Percentiles rank a stretch among this genome's conserved stretches.
Conservation (phyloP, 331 rosid species). For the Rhamnella rubrinervis region DNA sequence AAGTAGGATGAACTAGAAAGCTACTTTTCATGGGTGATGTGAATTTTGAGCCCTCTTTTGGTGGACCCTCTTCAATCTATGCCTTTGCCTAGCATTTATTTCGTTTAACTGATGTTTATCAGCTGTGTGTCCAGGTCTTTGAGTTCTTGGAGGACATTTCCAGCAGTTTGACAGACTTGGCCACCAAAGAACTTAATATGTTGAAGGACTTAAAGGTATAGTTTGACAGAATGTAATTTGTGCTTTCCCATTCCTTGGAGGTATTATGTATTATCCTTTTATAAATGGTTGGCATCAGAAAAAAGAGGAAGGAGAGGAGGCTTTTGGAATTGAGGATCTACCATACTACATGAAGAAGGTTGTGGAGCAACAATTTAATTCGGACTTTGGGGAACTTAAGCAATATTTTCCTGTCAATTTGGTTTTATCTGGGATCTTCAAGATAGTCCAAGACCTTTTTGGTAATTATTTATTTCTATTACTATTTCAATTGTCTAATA, state of each 20-base stretch:
- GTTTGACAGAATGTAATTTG: conserved; percentile 17
- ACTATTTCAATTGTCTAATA: not conserved
- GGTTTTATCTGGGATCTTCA: conserved; percentile 89
- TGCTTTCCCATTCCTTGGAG: conserved; percentile 15
- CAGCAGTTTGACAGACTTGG: conserved; percentile 59
- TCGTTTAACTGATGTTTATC: conserved; percentile 19
- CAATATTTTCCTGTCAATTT: conserved; percentile 85
- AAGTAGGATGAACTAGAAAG: not conserved
- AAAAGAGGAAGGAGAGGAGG: conserved; percentile 83
- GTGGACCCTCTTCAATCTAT: not conserved
- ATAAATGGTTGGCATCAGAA: conserved; percentile 52
- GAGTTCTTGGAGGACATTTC: conserved; percentile 89
- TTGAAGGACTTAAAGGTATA: conserved; percentile 81
- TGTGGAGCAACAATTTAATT: conserved; percentile 62
- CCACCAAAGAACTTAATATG: conserved; percentile 62
- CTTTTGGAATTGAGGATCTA: conserved; percentile 88
- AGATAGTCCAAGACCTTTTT: conserved; percentile 82
- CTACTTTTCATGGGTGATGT: not conserved
- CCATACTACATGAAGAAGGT: conserved; percentile 70
- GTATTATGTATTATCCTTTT: conserved; percentile 30
- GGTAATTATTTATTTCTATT: conserved; percentile 46
- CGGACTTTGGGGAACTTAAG: conserved; percentile 77
- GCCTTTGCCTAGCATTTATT: conserved; percentile 4
- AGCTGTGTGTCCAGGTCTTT: conserved; percentile 59
- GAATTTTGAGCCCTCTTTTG: not conserved